Evolutionary conservation across 2,329 filamentous ascomycete species (phyloP), one percentile per base, ranked within the genome.

Genomic region (Alternaria ventricosa): DNA sequence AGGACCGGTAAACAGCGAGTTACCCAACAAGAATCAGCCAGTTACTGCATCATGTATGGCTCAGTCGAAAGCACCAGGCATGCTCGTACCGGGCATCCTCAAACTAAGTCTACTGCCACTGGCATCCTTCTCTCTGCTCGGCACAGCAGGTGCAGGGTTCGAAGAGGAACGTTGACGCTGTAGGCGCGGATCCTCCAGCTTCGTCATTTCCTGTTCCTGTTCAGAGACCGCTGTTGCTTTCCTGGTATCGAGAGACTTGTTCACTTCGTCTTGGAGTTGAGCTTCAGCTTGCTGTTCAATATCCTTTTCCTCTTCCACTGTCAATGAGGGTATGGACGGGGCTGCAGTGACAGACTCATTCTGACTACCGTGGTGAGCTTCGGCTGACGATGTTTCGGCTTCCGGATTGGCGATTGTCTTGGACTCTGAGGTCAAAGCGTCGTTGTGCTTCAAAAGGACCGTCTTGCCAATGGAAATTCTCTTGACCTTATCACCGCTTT

Each of bases 401-500:
- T 47, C 54, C 18, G 61, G 57, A 13, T 45, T 54, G 1, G 55
- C n/a, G 15, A 65, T 64, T 22, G 59, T 18, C 11, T 18, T 15
- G 10, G 57, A 44, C 18, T 60, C 25, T 18, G 18, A 27, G 20
- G n/a, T 47, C 46, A 20, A 45, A 18, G 58, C 44, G 33, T 3
- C n/a, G n/a, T 11, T 47, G 30, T 63, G 46, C 20, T 18, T 36
- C 46, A 72, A 75, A 43, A 81, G 73, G 45, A 80, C 60, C 0
- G 77, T 80, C 30, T 79, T 78, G 33, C 79, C 79, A 27, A 80
- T 81, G 1, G 77, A 79, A 2, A 81, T 74, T 12, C 77, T 72
- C 66, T 80, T 81, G 56, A 60, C 57, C 55, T 70, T 57, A 5
- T 73, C 73, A 11, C 66, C 68, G 9, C 54, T 70, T 30, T 72